phyloP scores from a whole-genome alignment of 805 yeast species.

The Nakazawaea pomicola region DNA sequence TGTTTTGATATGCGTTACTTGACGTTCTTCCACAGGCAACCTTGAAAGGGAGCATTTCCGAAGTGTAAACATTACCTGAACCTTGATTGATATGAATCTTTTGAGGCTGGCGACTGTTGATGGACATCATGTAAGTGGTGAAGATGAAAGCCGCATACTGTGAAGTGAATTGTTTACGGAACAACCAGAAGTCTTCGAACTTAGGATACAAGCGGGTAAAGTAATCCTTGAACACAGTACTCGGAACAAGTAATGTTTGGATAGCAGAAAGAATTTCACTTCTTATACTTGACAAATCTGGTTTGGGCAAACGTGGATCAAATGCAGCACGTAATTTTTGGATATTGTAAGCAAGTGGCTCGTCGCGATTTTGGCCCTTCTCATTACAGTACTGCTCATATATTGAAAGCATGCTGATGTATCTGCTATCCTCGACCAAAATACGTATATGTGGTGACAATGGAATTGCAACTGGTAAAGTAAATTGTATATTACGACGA shows the following conservation, averaged over 20 bases:
- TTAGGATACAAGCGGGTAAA: conserved; percentile 64
- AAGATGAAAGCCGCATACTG: conserved; percentile 92
- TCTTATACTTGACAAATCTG: conserved; percentile 82
- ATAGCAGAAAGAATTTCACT: conserved; percentile 90
- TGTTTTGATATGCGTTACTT: conserved; percentile 35
- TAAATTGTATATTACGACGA: conserved; percentile 76
- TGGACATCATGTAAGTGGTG: conserved; percentile 91
- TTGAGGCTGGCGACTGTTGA: conserved; percentile 89
- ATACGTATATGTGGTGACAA: conserved; percentile 91
- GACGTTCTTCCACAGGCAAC: conserved; percentile 48
- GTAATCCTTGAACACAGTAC: conserved; percentile 74
- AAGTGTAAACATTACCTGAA: conserved; percentile 88
- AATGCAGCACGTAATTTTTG: conserved; percentile 87
- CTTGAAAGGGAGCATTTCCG: conserved; percentile 92
- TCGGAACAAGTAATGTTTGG: conserved; percentile 82
- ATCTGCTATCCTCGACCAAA: conserved; percentile 74
- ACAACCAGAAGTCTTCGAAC: conserved; percentile 95
- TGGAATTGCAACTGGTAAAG: conserved; percentile 89
- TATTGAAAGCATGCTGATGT: conserved; percentile 71
- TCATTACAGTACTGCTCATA: conserved; percentile 83
- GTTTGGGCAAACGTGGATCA: conserved; percentile 90
- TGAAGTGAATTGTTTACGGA: conserved; percentile 90
- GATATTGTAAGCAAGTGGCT: conserved; percentile 80
- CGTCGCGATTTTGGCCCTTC: conserved; percentile 74
- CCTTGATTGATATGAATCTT: conserved; percentile 78